Conservation (phyloP, 2,329 filamentous ascomycete genomes). For the Stachybotrys chartarum region DNA sequence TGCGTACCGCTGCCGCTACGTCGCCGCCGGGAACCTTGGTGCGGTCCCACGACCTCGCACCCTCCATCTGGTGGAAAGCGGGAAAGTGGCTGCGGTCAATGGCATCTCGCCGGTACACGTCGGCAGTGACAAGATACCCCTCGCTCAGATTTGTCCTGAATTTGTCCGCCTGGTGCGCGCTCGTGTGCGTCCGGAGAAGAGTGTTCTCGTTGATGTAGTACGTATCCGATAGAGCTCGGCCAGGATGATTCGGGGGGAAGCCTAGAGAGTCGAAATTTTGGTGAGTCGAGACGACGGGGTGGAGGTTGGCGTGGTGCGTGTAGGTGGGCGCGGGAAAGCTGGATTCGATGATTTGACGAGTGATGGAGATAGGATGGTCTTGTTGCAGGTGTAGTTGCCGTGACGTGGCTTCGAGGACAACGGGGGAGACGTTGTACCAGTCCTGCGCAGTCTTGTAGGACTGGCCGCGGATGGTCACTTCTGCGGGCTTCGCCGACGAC, state of each 20-base stretch:
- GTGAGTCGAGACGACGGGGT: slow-evolving; percentile 73
- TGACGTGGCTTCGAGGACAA: slow-evolving; percentile 66
- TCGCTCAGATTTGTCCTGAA: slow-evolving; percentile 65
- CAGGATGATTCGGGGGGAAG: slow-evolving; percentile 81
- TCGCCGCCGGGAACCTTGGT: slow-evolving; percentile 48
- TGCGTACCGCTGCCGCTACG: slow-evolving; percentile 58
- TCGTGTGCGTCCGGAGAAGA: slow-evolving; percentile 87
- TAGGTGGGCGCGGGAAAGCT: slow-evolving; percentile 70
- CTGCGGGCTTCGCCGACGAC: neutral
- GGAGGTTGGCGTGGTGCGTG: slow-evolving; percentile 69
- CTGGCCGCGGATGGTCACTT: slow-evolving; percentile 53
- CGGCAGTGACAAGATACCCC: slow-evolving; percentile 86
- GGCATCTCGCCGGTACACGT: slow-evolving; percentile 92
- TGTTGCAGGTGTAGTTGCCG: slow-evolving; percentile 83
- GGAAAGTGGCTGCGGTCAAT: slow-evolving; percentile 95
- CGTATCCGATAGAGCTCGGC: slow-evolving; percentile 80
- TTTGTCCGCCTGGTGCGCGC: slow-evolving; percentile 81
- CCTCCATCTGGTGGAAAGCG: slow-evolving; percentile 98
- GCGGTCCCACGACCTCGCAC: slow-evolving; percentile 82
- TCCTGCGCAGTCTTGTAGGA: slow-evolving; percentile 50
- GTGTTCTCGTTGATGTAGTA: slow-evolving; percentile 88
- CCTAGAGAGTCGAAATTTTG: slow-evolving; percentile 98
- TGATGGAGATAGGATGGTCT: slow-evolving; percentile 86
- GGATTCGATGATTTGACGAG: slow-evolving; percentile 85
- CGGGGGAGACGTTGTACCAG: slow-evolving; percentile 79